These are phyloP conservation scores for Arthrobotrys pseudoclavata DNA, from an alignment of 2,329 filamentous ascomycete species.

Conservation along the genomic window DNA sequence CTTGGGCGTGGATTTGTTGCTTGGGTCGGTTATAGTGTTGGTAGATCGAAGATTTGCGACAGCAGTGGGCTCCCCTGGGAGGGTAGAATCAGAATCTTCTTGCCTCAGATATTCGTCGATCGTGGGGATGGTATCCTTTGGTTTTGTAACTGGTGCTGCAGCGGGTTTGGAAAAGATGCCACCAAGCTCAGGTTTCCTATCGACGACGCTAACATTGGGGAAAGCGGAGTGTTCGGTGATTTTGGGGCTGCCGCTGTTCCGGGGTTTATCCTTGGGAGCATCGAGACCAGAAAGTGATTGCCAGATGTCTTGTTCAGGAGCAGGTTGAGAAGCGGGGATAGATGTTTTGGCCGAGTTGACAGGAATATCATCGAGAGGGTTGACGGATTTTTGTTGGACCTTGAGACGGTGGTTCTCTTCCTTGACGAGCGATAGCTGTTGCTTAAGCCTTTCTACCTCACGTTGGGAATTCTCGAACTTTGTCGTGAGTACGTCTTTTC, in stretches of 20 bases:
- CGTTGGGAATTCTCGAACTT: slow-evolving; percentile 52
- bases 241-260: slow-evolving; percentile 33
- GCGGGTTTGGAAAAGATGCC: slow-evolving; percentile 46
- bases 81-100: slow-evolving; percentile 35
- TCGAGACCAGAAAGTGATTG: slow-evolving; percentile 40
- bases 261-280: slow-evolving; percentile 44
- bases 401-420: slow-evolving; percentile 55
- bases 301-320: slow-evolving; percentile 38
- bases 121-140: slow-evolving; percentile 31
- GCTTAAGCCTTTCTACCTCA: slow-evolving; percentile 50
- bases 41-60: neutral
- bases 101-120: slow-evolving; percentile 46
- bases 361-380: slow-evolving; percentile 37
- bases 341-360: slow-evolving; percentile 14
- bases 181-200: slow-evolving; percentile 36
- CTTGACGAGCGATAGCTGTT: slow-evolving; percentile 50
- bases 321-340: neutral
- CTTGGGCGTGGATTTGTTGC: slow-evolving; percentile 34
- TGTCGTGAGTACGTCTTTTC: slow-evolving; percentile 39
- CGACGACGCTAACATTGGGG: slow-evolving; percentile 45
- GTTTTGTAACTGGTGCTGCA: neutral
- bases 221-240: slow-evolving; percentile 54
- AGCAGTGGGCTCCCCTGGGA: slow-evolving; percentile 8
- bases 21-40: neutral
- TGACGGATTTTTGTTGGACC: slow-evolving; percentile 27